Evolutionary conservation across 2,329 filamentous ascomycete species (phyloP), one percentile per base, ranked within the genome.

Genomic region (Ascosphaera pollenicola): DNA sequence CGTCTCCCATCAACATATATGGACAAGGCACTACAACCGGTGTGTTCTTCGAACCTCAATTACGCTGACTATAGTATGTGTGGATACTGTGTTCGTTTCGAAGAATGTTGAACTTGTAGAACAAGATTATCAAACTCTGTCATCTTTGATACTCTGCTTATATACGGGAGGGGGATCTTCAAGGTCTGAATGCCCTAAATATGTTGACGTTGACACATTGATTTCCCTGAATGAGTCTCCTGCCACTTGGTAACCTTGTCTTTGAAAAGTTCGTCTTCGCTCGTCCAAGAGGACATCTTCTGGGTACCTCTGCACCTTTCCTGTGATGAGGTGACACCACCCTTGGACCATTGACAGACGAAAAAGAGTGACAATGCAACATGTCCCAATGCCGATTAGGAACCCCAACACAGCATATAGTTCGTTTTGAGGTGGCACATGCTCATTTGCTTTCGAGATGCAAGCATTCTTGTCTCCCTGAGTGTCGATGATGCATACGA

Each of bases 331-430:
- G 18, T 91, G 75, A 34, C 64, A 47, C 89, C 89, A 98, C 44
- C 79, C 89, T 2, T 65, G 69, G 40, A 91, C 64, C 75, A 95
- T 91, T n/a, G 79, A 77, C 55, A 71, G 74, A 39, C 85, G 77
- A 30, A 79, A 78, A 24, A 94, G 71, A 42, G 95, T 71, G 40
- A 93, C 57, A 41, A 91, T 68, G 38, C 79, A 72, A 74, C 87
- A 92, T 37, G 95, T 62, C 6, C 87, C 87, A 46, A 85, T 85
- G 62, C 91, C 73, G 16, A 78, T 75, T 5, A 98, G 65, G 38
- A 95, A 69, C 40, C 94, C 63, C 37, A 98, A 62, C 10, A 94
- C 78, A 1, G 85, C 81, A 31, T 78, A 69, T 7, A 93, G 70
- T 0, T 81, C 87, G 3, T 73, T 67, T 56, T 91, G 71, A 47